These are phyloP conservation scores for Mayamaea pseudoterrestris DNA, from an alignment of 108 stramenopile species.

Conservation along the genomic window DNA sequence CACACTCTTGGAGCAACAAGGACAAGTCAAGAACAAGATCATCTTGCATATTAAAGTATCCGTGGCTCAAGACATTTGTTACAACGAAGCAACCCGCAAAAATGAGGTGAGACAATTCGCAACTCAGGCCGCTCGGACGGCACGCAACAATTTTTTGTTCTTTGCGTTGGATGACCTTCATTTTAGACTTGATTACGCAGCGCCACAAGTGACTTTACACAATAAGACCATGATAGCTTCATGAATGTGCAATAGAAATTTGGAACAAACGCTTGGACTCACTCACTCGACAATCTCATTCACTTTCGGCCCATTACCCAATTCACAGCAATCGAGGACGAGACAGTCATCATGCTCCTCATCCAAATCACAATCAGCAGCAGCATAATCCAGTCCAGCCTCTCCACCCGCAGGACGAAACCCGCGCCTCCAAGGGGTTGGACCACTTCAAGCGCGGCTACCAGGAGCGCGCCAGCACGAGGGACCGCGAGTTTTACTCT, in stretches of 20 bases:
- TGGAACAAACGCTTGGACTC: neutral
- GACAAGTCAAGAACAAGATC: conserved; percentile 36
- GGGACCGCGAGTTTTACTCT: conserved; percentile 35
- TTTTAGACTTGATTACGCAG: neutral
- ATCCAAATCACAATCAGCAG: neutral
- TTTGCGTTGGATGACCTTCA: neutral
- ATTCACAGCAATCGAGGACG: neutral
- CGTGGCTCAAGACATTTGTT: too few relatives aligned
- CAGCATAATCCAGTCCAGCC: neutral
- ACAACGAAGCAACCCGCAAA: neutral
- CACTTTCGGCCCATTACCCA: neutral
- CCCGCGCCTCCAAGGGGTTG: conserved; percentile 54
- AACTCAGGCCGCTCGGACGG: too few relatives aligned
- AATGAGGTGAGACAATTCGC: conserved; percentile 4
- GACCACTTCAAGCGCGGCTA: conserved; percentile 82
- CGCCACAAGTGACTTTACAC: neutral
- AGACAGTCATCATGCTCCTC: neutral
- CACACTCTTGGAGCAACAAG: too few relatives aligned
- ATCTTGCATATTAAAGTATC: too few relatives aligned
- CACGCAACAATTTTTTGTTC: neutral
- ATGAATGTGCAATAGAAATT: neutral
- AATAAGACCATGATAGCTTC: neutral
- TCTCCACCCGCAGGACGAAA: neutral
- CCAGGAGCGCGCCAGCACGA: conserved; percentile 40
- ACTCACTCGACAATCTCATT: neutral